Evolutionary conservation across 768 basidiomycete genomes (phyloP).

Genomic region (Suillus tomentosus): DNA sequence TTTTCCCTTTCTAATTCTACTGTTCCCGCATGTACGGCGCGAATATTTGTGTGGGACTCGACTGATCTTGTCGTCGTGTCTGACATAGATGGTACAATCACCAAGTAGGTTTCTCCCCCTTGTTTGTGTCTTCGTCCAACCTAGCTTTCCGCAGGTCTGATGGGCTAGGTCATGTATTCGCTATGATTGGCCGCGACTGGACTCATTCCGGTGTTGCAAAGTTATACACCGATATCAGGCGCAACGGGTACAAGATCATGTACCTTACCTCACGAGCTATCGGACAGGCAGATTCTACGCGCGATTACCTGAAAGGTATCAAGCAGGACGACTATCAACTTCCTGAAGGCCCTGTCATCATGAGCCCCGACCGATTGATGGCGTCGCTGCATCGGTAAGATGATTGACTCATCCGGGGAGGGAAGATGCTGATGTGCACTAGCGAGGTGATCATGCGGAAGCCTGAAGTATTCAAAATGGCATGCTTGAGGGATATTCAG

Average conservation of each 20-base stretch:
- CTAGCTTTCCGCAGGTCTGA: conserved; percentile 65
- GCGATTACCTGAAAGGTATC: conserved; percentile 92
- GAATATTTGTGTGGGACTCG: conserved; percentile 96
- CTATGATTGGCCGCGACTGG: conserved; percentile 98
- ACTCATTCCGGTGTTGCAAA: conserved; percentile 97
- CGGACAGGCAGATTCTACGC: conserved; percentile 95
- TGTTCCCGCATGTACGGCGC: conserved; percentile 80
- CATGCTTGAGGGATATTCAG: conserved; percentile 93
- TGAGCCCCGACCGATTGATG: conserved; percentile 96
- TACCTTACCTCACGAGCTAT: conserved; percentile 97
- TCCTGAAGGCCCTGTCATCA: conserved; percentile 98
- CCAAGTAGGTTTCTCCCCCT: conserved; percentile 63
- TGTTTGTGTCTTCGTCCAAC: background rate
- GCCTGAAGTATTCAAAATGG: conserved; percentile 99
- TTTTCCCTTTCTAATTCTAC: conserved; percentile 90
- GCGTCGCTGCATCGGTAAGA: conserved; percentile 89
- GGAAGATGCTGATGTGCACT: conserved; percentile 7
- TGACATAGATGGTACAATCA: conserved; percentile 99
- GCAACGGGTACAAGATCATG: conserved; percentile 98
- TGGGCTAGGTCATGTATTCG: conserved; percentile 94
- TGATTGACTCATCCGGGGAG: background rate
- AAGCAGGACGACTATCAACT: conserved; percentile 94
- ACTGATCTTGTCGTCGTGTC: conserved; percentile 89
- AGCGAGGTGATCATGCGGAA: conserved; percentile 99
- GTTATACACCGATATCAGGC: conserved; percentile 91